These are phyloP conservation scores for Acmispon strigosus DNA, from an alignment of 306 rosid genomes.

Conservation along the genomic window DNA sequence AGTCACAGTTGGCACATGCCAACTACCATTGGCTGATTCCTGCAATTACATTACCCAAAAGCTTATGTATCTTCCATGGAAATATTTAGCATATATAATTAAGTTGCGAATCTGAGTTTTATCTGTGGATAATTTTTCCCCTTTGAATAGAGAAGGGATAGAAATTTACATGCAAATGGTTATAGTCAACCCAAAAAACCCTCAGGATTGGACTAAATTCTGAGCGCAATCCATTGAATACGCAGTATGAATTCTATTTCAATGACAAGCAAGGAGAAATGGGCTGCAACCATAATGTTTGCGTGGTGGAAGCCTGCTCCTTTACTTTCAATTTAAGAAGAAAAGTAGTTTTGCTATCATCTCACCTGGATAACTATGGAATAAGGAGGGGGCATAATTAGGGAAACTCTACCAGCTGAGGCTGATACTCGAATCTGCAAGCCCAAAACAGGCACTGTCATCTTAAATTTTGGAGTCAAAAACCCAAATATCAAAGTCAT, in stretches of 20 bases:
- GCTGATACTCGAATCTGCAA: constrained; percentile 64
- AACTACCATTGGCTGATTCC: constrained; percentile 77
- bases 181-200: not conserved
- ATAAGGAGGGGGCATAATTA: constrained; percentile 70
- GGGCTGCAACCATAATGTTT: not conserved
- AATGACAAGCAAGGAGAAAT: not conserved
- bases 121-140: not conserved
- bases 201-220: constrained; percentile 1
- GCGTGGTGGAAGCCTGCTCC: constrained; percentile 5
- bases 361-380: constrained; percentile 85
- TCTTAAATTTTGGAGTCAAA: not conserved
- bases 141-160: not conserved
- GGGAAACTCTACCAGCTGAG: constrained; percentile 32
- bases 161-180: not conserved
- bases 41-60: constrained; percentile 22
- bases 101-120: not conserved
- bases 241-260: not conserved
- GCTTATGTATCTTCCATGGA: not conserved
- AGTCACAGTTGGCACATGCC: constrained; percentile 74
- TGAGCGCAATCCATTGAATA: not conserved
- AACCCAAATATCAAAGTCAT: not conserved
- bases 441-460: not conserved
- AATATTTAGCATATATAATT: not conserved
- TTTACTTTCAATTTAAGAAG: not conserved
- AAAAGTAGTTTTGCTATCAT: constrained; percentile 14